Evolutionary conservation across 352 stramenopile species (phyloP).

Genomic region (Salisapilia sapeloensis): DNA sequence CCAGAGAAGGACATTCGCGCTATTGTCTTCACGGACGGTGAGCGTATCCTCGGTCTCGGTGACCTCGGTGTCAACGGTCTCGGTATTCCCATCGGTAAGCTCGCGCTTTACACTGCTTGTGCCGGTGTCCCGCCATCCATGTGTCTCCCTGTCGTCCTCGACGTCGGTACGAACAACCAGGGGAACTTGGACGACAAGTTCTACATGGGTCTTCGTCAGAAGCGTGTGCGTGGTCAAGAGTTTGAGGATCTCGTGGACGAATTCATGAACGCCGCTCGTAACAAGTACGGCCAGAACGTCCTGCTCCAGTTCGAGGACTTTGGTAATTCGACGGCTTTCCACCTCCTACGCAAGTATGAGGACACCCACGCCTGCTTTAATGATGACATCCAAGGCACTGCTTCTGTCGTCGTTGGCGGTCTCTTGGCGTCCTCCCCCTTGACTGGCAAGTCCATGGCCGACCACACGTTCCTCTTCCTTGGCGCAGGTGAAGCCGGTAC

Average conservation of each 20-base stretch:
- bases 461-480: slow-evolving; percentile 92
- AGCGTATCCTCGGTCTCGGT: slow-evolving; percentile 90
- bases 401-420: slow-evolving; percentile 63
- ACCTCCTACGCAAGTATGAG: slow-evolving; percentile 71
- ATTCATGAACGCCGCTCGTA: slow-evolving; percentile 89
- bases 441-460: slow-evolving; percentile 60
- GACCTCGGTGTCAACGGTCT: slow-evolving; percentile 85
- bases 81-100: slow-evolving; percentile 91
- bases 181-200: slow-evolving; percentile 83
- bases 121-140: slow-evolving; percentile 86
- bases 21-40: slow-evolving; percentile 95
- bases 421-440: slow-evolving; percentile 54
- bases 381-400: slow-evolving; percentile 93
- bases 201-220: slow-evolving; percentile 88
- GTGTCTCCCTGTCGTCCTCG: slow-evolving; percentile 88
- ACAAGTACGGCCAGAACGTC: slow-evolving; percentile 73
- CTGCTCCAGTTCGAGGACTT: slow-evolving; percentile 84
- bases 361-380: slow-evolving; percentile 86
- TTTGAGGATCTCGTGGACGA: slow-evolving; percentile 94
- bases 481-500: slow-evolving; percentile 90
- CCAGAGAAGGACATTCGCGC: slow-evolving; percentile 90
- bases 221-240: slow-evolving; percentile 69
- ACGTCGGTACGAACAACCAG: slow-evolving; percentile 94
- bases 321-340: slow-evolving; percentile 75
- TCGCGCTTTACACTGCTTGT: slow-evolving; percentile 89